Evolutionary conservation across 345 rosid species (phyloP).

Genomic region (Euphorbia tirucalli): DNA sequence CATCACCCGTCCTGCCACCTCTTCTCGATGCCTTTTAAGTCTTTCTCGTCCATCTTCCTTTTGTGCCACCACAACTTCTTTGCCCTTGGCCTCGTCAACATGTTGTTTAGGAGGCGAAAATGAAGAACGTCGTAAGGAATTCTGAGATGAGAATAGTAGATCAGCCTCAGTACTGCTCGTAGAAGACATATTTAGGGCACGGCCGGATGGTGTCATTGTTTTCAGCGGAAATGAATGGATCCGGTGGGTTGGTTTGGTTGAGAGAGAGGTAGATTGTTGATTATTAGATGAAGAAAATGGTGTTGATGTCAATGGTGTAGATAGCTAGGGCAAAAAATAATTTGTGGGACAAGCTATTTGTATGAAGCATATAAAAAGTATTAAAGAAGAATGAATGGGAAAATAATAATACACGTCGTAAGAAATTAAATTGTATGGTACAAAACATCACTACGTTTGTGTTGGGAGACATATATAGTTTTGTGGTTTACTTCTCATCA

Average conservation of each 20-base stretch:
- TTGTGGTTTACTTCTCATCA: slow-evolving; percentile 23
- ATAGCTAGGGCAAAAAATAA: background rate
- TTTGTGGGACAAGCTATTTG: background rate
- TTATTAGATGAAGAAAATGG: background rate
- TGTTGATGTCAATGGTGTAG: too few relatives aligned
- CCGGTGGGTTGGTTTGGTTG: slow-evolving; percentile 10
- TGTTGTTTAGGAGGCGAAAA: background rate
- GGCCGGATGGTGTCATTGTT: background rate
- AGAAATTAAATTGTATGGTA: slow-evolving; percentile 34
- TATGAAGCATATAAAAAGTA: too few relatives aligned
- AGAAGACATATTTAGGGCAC: background rate
- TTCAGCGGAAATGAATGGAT: slow-evolving; percentile 2
- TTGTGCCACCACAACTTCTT: background rate
- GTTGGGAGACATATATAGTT: background rate
- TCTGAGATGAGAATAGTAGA: background rate
- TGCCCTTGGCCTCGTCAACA: background rate
- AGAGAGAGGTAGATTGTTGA: slow-evolving; percentile 12
- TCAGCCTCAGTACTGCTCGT: background rate
- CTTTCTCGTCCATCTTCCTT: slow-evolving; percentile 47
- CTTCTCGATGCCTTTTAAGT: slow-evolving; percentile 64
- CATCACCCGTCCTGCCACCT: slow-evolving; percentile 49
- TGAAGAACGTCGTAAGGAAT: background rate
- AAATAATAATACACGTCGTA: slow-evolving; percentile 26
- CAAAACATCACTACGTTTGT: slow-evolving; percentile 38
- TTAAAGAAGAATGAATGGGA: slow-evolving; percentile 29